Percentiles rank a stretch among this genome's conserved stretches.
Evolutionary conservation across 495 filamentous ascomycete genomes (phyloP).

Genomic region (Hypoxylon cercidicola): DNA sequence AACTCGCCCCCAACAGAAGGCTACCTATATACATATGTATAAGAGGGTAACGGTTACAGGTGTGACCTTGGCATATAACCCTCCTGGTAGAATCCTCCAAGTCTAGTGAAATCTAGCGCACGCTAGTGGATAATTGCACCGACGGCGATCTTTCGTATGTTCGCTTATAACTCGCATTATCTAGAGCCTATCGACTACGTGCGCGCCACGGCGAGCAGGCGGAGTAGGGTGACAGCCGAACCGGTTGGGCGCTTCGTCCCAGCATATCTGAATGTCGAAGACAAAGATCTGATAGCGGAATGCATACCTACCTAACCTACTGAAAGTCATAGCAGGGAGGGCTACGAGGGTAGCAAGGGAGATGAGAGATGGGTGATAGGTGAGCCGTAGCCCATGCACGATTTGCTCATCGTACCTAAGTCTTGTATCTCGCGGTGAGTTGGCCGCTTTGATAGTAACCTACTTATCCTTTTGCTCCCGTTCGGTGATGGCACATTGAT

Average conservation of each 20-base stretch:
- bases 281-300: background rate
- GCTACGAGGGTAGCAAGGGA: slow-evolving; percentile 16
- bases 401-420: slow-evolving; percentile 29
- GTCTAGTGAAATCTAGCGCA: background rate
- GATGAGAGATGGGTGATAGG: background rate
- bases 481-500: slow-evolving; percentile 12
- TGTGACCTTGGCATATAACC: background rate
- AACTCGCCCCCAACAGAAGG: background rate
- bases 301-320: too few species aligned
- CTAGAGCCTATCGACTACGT: slow-evolving; percentile 32
- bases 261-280: slow-evolving; percentile 1
- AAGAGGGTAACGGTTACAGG: background rate
- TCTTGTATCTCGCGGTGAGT: slow-evolving; percentile 10
- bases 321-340: too few species aligned
- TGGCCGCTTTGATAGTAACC: slow-evolving; percentile 13
- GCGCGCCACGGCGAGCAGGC: slow-evolving; percentile 8
- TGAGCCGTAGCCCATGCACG: slow-evolving; percentile 11
- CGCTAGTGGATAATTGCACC: slow-evolving; percentile 7
- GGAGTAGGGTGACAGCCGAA: slow-evolving; percentile 16
- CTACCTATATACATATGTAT: background rate
- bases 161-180: slow-evolving; percentile 24
- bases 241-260: slow-evolving; percentile 15
- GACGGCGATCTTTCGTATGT: slow-evolving; percentile 18
- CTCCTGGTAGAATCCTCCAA: slow-evolving; percentile 1
- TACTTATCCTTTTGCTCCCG: slow-evolving; percentile 12